Evolutionary conservation across 345 rosid species (phyloP).

Genomic region (Crucihimalaya himalaica): DNA sequence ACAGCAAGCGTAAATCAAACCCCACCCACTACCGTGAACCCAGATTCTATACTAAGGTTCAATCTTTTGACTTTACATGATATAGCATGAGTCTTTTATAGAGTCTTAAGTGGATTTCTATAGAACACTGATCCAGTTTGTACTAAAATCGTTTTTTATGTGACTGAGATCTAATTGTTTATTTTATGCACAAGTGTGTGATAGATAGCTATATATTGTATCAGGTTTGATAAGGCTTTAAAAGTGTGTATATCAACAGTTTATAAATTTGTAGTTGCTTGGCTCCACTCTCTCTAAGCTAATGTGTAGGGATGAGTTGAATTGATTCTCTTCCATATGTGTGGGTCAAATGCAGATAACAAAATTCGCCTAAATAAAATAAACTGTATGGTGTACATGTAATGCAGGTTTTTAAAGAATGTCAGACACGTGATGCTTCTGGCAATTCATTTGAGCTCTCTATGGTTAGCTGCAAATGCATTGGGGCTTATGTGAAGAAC

Average conservation of each 20-base stretch:
- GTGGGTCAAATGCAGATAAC: neutral
- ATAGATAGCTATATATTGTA: neutral
- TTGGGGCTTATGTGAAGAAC: slow-evolving; percentile 91
- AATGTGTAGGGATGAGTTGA: slow-evolving; percentile 9
- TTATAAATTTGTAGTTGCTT: neutral
- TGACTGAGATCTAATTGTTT: slow-evolving; percentile 4
- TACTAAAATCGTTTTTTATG: neutral
- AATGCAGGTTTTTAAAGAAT: slow-evolving; percentile 75
- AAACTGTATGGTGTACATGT: slow-evolving; percentile 10
- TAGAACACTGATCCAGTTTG: too few species aligned
- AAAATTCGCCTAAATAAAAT: neutral
- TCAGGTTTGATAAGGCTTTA: neutral
- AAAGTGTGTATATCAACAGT: neutral
- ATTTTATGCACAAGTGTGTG: neutral
- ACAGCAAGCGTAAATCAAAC: slow-evolving; percentile 66
- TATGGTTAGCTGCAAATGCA: slow-evolving; percentile 79
- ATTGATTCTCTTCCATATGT: neutral
- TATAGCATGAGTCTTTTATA: too few species aligned
- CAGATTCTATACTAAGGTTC: slow-evolving; percentile 88
- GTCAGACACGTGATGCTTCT: slow-evolving; percentile 50
- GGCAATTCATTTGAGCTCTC: slow-evolving; percentile 78
- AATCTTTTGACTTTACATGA: too few species aligned
- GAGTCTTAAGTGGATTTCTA: too few species aligned
- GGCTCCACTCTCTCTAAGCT: neutral
- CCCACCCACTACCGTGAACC: slow-evolving; percentile 98